Evolutionary conservation across 768 basidiomycete genomes (phyloP).

Genomic region (Amanita pallidorosea): DNA sequence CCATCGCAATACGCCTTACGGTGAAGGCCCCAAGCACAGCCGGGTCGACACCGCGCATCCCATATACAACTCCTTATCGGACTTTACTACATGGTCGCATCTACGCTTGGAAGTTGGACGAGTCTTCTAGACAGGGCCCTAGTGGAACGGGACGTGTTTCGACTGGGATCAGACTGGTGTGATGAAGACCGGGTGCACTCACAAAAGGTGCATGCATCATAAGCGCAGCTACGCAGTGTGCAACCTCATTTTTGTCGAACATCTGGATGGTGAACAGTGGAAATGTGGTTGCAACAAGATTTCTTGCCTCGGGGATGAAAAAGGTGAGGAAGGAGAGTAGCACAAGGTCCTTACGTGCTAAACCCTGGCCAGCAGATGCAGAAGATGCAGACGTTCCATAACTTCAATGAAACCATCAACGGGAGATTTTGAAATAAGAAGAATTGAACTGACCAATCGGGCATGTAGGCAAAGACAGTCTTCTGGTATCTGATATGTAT

Average conservation of each 20-base stretch:
- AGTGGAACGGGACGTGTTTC: conserved; percentile 28
- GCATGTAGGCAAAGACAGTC: conserved; percentile 38
- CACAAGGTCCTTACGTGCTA: conserved; percentile 31
- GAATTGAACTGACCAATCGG: conserved; percentile 41
- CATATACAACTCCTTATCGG: too few relatives aligned
- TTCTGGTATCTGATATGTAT: conserved; percentile 36
- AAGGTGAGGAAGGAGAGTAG: too few relatives aligned
- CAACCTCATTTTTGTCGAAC: conserved; percentile 50
- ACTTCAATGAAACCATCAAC: conserved; percentile 10
- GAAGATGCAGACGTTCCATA: conserved; percentile 58
- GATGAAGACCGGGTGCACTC: conserved; percentile 11
- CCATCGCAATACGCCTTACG: too few relatives aligned
- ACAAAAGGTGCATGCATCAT: conserved; percentile 57
- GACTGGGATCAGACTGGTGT: neutral
- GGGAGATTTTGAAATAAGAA: neutral
- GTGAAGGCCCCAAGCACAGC: too few relatives aligned
- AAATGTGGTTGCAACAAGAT: conserved; percentile 40
- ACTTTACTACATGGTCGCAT: neutral
- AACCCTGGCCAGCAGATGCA: conserved; percentile 56
- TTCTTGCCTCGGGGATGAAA: conserved; percentile 22
- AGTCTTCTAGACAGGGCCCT: conserved; percentile 30
- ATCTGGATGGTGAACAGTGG: conserved; percentile 54
- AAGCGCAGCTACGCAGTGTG: conserved; percentile 36
- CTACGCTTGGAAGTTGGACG: conserved; percentile 19
- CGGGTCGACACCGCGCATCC: too few relatives aligned